phyloP scores from a whole-genome alignment of 2,329 filamentous ascomycete genomes.

The Aphanoascus verrucosus region DNA sequence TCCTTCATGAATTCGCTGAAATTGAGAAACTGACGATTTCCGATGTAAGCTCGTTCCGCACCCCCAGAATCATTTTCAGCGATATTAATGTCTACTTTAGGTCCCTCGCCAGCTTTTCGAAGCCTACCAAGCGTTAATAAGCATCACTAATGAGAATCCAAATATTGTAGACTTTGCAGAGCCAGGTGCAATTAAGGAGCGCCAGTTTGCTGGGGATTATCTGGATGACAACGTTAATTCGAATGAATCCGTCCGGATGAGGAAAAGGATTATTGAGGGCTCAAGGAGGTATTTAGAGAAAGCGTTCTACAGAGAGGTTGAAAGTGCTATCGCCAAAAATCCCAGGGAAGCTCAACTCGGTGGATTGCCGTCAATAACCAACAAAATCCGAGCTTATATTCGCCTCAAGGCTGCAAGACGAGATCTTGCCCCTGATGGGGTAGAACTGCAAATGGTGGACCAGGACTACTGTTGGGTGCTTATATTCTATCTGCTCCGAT shows the following conservation, averaged over 20 bases:
- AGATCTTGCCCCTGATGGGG: slow-evolving; percentile 71
- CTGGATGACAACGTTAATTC: slow-evolving; percentile 63
- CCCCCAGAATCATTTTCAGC: neutral
- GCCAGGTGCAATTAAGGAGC: slow-evolving; percentile 58
- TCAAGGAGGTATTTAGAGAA: slow-evolving; percentile 71
- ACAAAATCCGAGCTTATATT: slow-evolving; percentile 88
- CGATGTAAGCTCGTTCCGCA: slow-evolving; percentile 37
- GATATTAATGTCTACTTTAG: slow-evolving; percentile 27
- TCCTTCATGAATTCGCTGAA: slow-evolving; percentile 64
- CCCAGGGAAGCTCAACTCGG: slow-evolving; percentile 82
- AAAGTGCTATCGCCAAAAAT: slow-evolving; percentile 66
- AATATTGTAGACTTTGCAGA: slow-evolving; percentile 49
- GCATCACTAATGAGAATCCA: slow-evolving; percentile 63
- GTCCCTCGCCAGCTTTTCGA: slow-evolving; percentile 66
- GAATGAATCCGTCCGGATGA: slow-evolving; percentile 52
- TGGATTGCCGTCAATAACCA: slow-evolving; percentile 74
- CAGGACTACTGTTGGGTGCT: slow-evolving; percentile 88
- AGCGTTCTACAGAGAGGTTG: slow-evolving; percentile 67
- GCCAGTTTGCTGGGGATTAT: slow-evolving; percentile 66
- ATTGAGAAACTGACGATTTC: slow-evolving; percentile 62
- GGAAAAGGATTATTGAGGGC: slow-evolving; percentile 68
- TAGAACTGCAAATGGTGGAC: slow-evolving; percentile 66
- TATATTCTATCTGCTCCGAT: slow-evolving; percentile 81
- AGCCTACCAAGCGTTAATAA: slow-evolving; percentile 69
- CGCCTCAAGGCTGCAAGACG: slow-evolving; percentile 68